Base-by-base conservation (phyloP, 371 early-diverging fungal genomes). In the Mortierella sp. region DNA sequence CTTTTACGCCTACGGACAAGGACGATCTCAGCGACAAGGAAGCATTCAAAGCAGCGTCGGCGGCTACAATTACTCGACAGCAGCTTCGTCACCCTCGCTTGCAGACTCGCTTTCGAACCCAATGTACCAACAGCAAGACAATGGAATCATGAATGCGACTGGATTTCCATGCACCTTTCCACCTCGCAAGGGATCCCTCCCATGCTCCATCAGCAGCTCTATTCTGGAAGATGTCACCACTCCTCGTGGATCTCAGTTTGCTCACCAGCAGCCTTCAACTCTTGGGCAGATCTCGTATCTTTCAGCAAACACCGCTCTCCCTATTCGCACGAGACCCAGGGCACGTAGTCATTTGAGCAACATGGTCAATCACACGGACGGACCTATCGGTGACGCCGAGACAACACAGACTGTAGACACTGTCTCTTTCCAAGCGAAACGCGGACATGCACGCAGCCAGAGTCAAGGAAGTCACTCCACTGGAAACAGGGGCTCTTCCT, bases 51-150 rank as follows among this genome's bases (percentile, higher is more conserved):
- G 85, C 78, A 84, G 81, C 44, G 73, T 78, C 48, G 85, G 81
- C 14, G 85, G 85, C 0, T 78, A 84, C 64, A 80, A 77, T 53
- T 81, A 78, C 55, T 84, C 85, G 44, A 79, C 79, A 8, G 76
- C 72, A 0, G 81, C 85, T 4, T 84, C 85, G 5, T 84, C 85
- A 2, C 85, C 81, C 0, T 84, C 85, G 0, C 76, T 84, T 1
- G 85, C 85, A n/a, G 85, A 84, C 61, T 84, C 85, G 1, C 81
- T 84, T 43, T 84, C 85, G 6, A 84, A 84, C 26, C 85, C 85
- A 5, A 84, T 84, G 85, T 84, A 84, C 46, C 81, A 81, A 1
- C 78, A 84, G 13, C 84, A 84, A 54, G 73, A 71, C 5, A 8
- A 59, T 24, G 83, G 74, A 43, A 67, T 75, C 37, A 40, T 72